Percentiles rank a stretch among this genome's conserved stretches.
phyloP scores from a whole-genome alignment of 495 filamentous ascomycete genomes.

The Penicillium subrubescens region DNA sequence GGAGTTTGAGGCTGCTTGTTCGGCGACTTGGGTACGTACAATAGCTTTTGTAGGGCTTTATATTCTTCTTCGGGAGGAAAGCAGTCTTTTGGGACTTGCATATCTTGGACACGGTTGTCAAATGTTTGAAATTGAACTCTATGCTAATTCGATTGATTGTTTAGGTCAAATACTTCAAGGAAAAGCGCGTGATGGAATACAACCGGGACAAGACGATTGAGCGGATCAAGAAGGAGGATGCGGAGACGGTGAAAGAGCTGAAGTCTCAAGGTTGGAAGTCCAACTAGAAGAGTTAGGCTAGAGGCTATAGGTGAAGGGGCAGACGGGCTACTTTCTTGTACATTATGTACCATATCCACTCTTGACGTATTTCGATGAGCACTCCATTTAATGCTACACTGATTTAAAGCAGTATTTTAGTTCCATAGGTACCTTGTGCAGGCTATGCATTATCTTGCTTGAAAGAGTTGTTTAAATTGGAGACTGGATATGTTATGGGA shows the following conservation, averaged over 20 bases:
- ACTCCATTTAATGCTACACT: constrained; percentile 6
- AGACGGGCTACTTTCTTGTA: constrained; percentile 17
- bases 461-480: not conserved
- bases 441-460: not conserved
- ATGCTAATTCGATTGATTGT: constrained; percentile 17
- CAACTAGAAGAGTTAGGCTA: constrained; percentile 5
- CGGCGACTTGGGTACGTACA: constrained; percentile 73
- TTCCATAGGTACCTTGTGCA: not conserved
- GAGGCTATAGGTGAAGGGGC: not conserved
- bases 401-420: not conserved
- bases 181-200: constrained; percentile 87
- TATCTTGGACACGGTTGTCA: not conserved
- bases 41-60: not conserved
- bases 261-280: constrained; percentile 49
- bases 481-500: not conserved
- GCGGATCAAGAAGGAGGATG: constrained; percentile 79
- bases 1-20: constrained; percentile 75
- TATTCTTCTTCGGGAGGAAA: not conserved
- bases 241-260: constrained; percentile 53
- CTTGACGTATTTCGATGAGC: constrained; percentile 23
- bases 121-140: not conserved
- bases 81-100: not conserved
- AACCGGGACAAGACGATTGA: constrained; percentile 80
- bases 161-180: constrained; percentile 97
- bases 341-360: constrained; percentile 36